A percentile compares a stretch with the other conserved stretches of the same genome.
Evolutionary conservation across 805 yeast genomes (phyloP).

Genomic region (Suhomyces sp.): DNA sequence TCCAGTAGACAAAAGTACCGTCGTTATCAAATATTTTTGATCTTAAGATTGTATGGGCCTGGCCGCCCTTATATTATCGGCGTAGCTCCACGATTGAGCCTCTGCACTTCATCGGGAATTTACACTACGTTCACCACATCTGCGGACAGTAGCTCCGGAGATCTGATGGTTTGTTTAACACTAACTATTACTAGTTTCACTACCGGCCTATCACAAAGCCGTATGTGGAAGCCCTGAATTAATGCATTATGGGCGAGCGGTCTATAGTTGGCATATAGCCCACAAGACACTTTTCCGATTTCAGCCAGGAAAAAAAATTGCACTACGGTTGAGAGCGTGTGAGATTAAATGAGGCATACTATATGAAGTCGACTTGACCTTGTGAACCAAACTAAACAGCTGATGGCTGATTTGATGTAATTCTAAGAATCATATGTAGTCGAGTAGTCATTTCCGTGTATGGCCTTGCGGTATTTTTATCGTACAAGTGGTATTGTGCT

Average conservation of each 20-base stretch:
- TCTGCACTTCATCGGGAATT: neutral
- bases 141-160: neutral
- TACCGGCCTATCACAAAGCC: neutral
- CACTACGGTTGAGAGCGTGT: neutral
- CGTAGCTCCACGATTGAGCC: neutral
- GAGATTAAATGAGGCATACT: neutral
- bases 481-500: too few relatives aligned
- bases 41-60: neutral
- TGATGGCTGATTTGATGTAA: too few relatives aligned
- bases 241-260: neutral
- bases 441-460: neutral
- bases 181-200: neutral
- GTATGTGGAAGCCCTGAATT: neutral
- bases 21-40: neutral
- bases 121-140: neutral
- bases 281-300: neutral
- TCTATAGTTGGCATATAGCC: neutral
- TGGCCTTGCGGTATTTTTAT: neutral
- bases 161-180: neutral
- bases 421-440: neutral
- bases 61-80: neutral
- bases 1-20: neutral
- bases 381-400: too few relatives aligned
- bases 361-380: too few relatives aligned
- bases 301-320: neutral